Conservation (phyloP, 129 eudicot genomes). For the Logfia minima region DNA sequence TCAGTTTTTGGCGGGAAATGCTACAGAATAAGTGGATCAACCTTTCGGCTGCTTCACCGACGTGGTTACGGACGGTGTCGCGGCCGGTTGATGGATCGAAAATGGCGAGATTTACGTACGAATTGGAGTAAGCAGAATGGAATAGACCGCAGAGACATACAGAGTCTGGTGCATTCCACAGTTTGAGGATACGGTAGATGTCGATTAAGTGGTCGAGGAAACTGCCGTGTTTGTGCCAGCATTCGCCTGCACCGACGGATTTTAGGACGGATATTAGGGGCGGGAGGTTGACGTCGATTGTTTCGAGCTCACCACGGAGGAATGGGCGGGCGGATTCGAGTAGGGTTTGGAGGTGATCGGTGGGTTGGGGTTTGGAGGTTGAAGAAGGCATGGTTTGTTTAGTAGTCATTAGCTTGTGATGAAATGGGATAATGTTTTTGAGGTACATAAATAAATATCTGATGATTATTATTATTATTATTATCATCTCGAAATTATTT, state of each 20-base stretch:
- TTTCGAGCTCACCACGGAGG: constrained; percentile 62
- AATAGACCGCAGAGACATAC: constrained; percentile 87
- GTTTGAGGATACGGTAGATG: constrained; percentile 68
- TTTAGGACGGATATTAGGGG: constrained; percentile 59
- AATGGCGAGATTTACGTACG: constrained; percentile 92
- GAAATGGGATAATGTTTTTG: neutral
- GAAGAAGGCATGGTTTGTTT: constrained; percentile 1
- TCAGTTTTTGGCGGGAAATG: constrained; percentile 70
- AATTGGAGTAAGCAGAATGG: constrained; percentile 93
- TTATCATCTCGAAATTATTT: no score
- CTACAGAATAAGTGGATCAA: constrained; percentile 80
- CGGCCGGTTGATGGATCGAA: constrained; percentile 86
- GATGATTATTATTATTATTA: no score
- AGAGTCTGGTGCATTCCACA: constrained; percentile 70
- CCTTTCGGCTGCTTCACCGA: constrained; percentile 72
- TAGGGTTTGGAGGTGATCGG: constrained; percentile 35
- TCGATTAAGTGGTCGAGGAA: constrained; percentile 90
- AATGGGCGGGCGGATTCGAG: constrained; percentile 69
- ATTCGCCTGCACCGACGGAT: constrained; percentile 93
- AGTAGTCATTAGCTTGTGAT: neutral
- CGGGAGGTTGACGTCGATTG: constrained; percentile 55
- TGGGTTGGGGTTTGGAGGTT: neutral
- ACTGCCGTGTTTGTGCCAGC: constrained; percentile 99
- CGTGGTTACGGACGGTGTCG: constrained; percentile 62
- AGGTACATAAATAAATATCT: neutral